Evolutionary conservation across 768 basidiomycete species (phyloP).

Genomic region (Tylopilus sp.): DNA sequence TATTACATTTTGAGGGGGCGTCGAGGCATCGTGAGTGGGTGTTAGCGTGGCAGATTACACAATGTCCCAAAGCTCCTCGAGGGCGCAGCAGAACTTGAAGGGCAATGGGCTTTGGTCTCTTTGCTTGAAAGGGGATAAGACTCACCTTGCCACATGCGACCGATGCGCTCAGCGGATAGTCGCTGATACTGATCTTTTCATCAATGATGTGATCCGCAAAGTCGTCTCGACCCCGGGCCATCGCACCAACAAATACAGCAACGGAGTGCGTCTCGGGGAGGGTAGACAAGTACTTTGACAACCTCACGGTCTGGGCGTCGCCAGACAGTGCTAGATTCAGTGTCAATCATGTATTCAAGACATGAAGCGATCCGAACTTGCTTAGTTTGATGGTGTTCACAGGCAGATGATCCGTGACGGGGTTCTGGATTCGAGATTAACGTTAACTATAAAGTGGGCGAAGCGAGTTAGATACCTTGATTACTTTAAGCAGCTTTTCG

Average conservation of each 20-base stretch:
- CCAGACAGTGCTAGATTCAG: constrained; percentile 73
- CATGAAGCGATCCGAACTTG: constrained; percentile 38
- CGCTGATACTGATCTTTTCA: constrained; percentile 94
- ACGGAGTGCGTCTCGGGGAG: constrained; percentile 86
- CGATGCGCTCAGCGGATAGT: constrained; percentile 88
- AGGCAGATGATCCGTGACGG: constrained; percentile 90
- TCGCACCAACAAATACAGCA: constrained; percentile 96
- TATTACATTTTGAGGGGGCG: constrained; percentile 14
- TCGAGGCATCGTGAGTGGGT: not conserved
- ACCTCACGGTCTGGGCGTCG: constrained; percentile 76
- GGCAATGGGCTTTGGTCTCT: constrained; percentile 2
- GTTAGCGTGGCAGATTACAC: constrained; percentile 41
- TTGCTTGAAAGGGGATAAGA: constrained; percentile 20
- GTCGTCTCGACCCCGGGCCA: constrained; percentile 95
- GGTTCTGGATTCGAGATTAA: constrained; percentile 57
- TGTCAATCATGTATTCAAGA: constrained; percentile 5
- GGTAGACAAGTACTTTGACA: constrained; percentile 82
- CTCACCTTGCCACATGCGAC: constrained; percentile 97
- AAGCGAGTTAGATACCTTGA: constrained; percentile 60
- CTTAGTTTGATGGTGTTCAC: constrained; percentile 95
- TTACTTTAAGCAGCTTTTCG: constrained; percentile 94
- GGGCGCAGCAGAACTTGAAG: constrained; percentile 79
- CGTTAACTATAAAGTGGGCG: not conserved
- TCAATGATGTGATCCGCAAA: constrained; percentile 96
- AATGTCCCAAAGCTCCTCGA: constrained; percentile 96